Evolutionary conservation across 1,284 basidiomycete genomes (phyloP).

Genomic region (Butyriboletus regius): DNA sequence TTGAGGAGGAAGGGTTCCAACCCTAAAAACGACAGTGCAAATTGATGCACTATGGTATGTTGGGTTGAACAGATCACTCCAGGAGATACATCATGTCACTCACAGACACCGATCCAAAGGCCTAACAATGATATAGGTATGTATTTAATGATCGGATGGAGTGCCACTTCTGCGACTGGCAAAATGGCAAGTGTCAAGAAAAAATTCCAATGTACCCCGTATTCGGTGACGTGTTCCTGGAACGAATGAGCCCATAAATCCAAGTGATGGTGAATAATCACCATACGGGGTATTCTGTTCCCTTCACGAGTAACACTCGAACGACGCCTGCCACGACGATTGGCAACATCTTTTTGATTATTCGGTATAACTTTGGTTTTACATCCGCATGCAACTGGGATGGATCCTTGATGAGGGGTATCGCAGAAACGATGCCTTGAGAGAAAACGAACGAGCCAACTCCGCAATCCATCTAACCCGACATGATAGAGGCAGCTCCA

Average conservation of each 20-base stretch:
- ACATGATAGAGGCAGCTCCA: constrained; percentile 3
- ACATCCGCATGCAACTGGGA: constrained; percentile 45
- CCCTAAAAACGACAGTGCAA: constrained; percentile 48
- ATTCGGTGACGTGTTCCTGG: constrained; percentile 92
- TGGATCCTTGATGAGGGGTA: constrained; percentile 63
- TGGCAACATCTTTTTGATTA: constrained; percentile 57
- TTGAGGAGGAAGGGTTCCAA: constrained; percentile 62
- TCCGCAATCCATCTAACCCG: constrained; percentile 85
- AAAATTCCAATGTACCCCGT: constrained; percentile 98
- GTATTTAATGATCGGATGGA: constrained; percentile 57
- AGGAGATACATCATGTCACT: constrained; percentile 20
- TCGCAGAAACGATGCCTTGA: constrained; percentile 81
- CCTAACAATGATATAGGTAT: constrained; percentile 62
- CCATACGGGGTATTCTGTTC: constrained; percentile 83
- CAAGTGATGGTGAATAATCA: not conserved
- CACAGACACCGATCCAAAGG: constrained; percentile 58
- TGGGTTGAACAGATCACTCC: not conserved
- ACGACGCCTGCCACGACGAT: constrained; percentile 70
- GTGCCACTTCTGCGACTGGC: constrained; percentile 65
- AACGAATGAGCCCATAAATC: not conserved
- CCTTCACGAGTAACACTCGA: constrained; percentile 82
- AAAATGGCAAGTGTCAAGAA: constrained; percentile 87
- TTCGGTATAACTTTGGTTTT: constrained; percentile 44
- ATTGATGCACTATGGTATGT: constrained; percentile 56
- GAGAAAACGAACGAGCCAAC: constrained; percentile 96